Conservation (phyloP, 345 rosid species). For the Salix brachista region DNA sequence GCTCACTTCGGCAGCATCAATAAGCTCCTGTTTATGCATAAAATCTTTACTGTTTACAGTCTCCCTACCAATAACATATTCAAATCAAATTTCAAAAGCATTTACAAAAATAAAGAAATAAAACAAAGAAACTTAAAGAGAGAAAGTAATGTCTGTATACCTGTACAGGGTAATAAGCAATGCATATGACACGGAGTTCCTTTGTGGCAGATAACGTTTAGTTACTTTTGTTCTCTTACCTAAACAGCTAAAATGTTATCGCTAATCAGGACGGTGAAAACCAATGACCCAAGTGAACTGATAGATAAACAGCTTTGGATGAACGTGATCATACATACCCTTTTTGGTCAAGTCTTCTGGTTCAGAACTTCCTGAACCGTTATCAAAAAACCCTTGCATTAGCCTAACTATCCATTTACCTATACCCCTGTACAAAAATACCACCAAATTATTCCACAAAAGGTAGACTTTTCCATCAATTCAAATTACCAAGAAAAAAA, state of each 20-base stretch:
- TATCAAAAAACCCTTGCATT: constrained; percentile 58
- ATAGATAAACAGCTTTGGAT: constrained; percentile 8
- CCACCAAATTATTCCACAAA: constrained; percentile 5
- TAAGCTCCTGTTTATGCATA: constrained; percentile 80
- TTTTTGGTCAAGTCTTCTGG: constrained; percentile 44
- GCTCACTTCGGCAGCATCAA: constrained; percentile 91
- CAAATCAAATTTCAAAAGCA: constrained; percentile 9
- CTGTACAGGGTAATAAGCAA: constrained; percentile 72
- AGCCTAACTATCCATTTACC: constrained; percentile 83
- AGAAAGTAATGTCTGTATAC: constrained; percentile 26
- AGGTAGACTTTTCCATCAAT: not conserved
- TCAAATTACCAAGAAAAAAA: not conserved
- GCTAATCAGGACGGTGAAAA: not conserved
- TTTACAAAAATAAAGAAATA: not conserved
- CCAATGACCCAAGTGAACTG: constrained; percentile 2
- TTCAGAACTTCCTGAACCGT: constrained; percentile 43
- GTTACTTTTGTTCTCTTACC: constrained; percentile 49
- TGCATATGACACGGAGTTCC: constrained; percentile 81
- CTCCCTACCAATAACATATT: constrained; percentile 38
- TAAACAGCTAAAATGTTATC: constrained; percentile 15
- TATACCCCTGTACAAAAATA: constrained; percentile 59
- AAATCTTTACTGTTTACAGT: constrained; percentile 59
- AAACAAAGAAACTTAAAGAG: not conserved
- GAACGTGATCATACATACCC: constrained; percentile 27
- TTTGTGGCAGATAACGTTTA: constrained; percentile 67